Base-by-base conservation (phyloP, 371 early-diverging fungal genomes). In the Dipsacomyces acuminosporus region DNA sequence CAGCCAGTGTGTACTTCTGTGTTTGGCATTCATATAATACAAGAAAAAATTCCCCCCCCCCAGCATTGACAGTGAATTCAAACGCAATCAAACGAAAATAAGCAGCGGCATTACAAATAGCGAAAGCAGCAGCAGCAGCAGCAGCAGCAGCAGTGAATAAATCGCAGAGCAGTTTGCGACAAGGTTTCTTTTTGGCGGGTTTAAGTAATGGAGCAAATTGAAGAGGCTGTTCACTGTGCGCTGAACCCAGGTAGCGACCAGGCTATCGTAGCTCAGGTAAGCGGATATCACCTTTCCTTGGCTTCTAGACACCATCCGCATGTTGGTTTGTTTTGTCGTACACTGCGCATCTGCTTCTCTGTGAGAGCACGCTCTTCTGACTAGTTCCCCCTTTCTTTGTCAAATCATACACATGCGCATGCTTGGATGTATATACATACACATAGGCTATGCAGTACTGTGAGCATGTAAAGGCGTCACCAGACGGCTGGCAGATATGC, bases 401-500 rank as follows among this genome's bases (percentile, higher is more conserved):
- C n/a, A n/a, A n/a, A n/a, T n/a, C n/a, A n/a, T n/a, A n/a, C n/a
- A n/a, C n/a, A n/a, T 41, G 34, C 22, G 20, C 22, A 20, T 43
- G 20, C 26, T 17, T 41, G 9, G 19, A n/a, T 33, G 8, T 42
- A 25, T 22, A 35, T 18, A 34, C 40, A 18, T 36, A 43, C 11
- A 7, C 50, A 26, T 79, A 93, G 88, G 96, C 94, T 2, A 89
- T 80, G 38, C 82, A 82, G 47, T 95, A 87, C 71, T 91, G 87
- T 69, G 89, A 90, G 56, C 82, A 86, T 70, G 78, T 96, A 38
- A 86, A 84, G 61, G 74, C 74, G 40, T 84, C 89, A 36, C 74
- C 81, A 2, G 85, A 90, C 46, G 94, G 93, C 35, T 94, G 94
- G 93, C 85, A 85, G 75, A 64, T 89, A 35, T 88, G 93, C 67